phyloP scores from a whole-genome alignment of 495 filamentous ascomycete genomes.

The Trichoderma asperelloides region DNA sequence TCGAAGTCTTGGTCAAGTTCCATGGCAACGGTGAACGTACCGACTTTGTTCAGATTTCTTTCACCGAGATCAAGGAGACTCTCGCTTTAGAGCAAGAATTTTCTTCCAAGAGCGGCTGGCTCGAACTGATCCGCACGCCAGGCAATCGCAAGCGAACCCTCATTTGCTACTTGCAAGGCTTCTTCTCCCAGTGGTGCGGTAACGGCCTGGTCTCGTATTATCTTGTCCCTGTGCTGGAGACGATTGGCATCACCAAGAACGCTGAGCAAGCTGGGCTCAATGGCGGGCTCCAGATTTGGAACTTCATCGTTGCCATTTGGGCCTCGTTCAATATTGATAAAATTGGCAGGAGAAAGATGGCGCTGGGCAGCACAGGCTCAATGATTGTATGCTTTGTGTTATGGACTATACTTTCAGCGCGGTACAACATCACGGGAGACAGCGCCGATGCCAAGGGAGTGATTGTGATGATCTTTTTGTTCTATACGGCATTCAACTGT shows the following conservation, averaged over 20 bases:
- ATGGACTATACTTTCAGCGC: slow-evolving; percentile 39
- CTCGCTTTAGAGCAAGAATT: slow-evolving; percentile 42
- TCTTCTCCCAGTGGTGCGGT: slow-evolving; percentile 63
- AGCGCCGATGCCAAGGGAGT: slow-evolving; percentile 38
- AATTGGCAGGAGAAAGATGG: slow-evolving; percentile 49
- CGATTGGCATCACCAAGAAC: slow-evolving; percentile 45
- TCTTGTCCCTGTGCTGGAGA: slow-evolving; percentile 45
- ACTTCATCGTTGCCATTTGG: slow-evolving; percentile 42
- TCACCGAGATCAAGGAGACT: slow-evolving; percentile 50
- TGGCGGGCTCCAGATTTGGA: slow-evolving; percentile 41
- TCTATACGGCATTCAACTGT: slow-evolving; percentile 13
- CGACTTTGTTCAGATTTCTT: slow-evolving; percentile 52
- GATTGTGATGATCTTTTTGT: slow-evolving; percentile 50
- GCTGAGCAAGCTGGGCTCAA: slow-evolving; percentile 43
- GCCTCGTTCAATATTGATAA: slow-evolving; percentile 54
- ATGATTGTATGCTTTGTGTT: slow-evolving; percentile 52
- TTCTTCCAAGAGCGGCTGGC: slow-evolving; percentile 34
- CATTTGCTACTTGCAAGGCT: slow-evolving; percentile 49
- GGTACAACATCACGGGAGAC: slow-evolving; percentile 29
- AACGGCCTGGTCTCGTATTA: slow-evolving; percentile 63
- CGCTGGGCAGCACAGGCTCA: slow-evolving; percentile 48
- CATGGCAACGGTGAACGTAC: slow-evolving; percentile 50
- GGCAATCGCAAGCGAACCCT: slow-evolving; percentile 58
- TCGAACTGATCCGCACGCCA: slow-evolving; percentile 56
- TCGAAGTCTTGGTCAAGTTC: slow-evolving; percentile 45